Evolutionary conservation across 2,329 filamentous ascomycete genomes (phyloP).

Genomic region (Penicillium sp.): DNA sequence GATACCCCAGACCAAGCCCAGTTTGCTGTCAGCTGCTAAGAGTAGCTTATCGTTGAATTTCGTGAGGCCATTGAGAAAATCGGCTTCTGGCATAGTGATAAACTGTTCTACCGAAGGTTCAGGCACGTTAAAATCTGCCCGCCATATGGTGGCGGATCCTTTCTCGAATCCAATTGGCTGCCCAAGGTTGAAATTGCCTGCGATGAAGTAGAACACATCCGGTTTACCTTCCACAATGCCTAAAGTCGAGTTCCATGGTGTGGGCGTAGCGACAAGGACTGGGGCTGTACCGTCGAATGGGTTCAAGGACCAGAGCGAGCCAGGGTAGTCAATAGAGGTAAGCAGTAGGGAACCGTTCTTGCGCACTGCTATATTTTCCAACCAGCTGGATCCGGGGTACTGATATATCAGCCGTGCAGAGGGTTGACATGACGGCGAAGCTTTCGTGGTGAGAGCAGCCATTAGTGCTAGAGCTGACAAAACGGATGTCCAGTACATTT

Average conservation of each 20-base stretch:
- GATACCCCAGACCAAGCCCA: slow-evolving; percentile 8
- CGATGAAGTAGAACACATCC: not conserved
- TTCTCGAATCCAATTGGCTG: not conserved
- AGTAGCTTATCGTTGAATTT: not conserved
- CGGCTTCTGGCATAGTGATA: slow-evolving; percentile 9
- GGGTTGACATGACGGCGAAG: too few species aligned
- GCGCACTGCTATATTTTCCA: slow-evolving; percentile 3
- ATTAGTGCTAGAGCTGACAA: too few species aligned
- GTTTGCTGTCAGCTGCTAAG: slow-evolving; percentile 9
- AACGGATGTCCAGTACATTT: too few species aligned
- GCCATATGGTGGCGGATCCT: not conserved
- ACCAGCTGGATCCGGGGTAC: not conserved
- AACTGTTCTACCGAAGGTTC: not conserved
- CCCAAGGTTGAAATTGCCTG: not conserved
- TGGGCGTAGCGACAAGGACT: not conserved
- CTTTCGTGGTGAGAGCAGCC: too few species aligned
- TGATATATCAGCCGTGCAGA: slow-evolving; percentile 7
- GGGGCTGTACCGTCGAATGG: not conserved
- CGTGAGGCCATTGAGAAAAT: slow-evolving; percentile 8
- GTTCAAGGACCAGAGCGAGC: not conserved
- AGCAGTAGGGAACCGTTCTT: not conserved
- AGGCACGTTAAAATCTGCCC: not conserved
- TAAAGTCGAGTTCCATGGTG: not conserved
- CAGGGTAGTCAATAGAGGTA: not conserved
- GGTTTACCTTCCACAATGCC: not conserved